Percentiles rank a stretch among this genome's conserved stretches.
Conservation (phyloP, 768 basidiomycete species). For the Lentinus tigrinus region DNA sequence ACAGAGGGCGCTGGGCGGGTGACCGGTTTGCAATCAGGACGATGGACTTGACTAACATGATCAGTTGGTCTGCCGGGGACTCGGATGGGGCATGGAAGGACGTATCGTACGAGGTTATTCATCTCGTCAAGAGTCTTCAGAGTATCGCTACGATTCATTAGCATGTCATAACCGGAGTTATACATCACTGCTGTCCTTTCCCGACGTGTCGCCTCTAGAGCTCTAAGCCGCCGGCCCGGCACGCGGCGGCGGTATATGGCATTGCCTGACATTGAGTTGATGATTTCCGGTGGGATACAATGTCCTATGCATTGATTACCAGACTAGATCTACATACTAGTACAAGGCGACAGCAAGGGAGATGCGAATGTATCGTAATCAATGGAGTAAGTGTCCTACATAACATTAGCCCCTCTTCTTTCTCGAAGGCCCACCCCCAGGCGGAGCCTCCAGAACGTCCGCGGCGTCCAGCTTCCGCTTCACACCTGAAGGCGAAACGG, state of each 20-base stretch:
- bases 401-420: constrained; percentile 22
- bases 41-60: not conserved
- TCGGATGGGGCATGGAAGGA: not conserved
- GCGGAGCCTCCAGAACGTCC: constrained; percentile 18
- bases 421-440: constrained; percentile 3
- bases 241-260: too few relatives aligned
- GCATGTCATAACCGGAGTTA: too few relatives aligned
- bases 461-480: constrained; percentile 34
- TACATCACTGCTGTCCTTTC: too few relatives aligned
- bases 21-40: not conserved
- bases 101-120: not conserved
- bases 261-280: too few relatives aligned
- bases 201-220: too few relatives aligned
- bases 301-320: not conserved
- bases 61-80: not conserved
- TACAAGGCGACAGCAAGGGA: not conserved
- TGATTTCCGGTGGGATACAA: too few relatives aligned
- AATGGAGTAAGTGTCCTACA: too few relatives aligned
- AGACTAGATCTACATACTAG: not conserved
- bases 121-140: not conserved
- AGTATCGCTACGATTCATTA: too few relatives aligned
- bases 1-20: constrained; percentile 4
- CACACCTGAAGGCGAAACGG: constrained; percentile 7
- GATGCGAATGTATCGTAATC: not conserved
- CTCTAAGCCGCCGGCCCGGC: too few relatives aligned